phyloP scores from a whole-genome alignment of 1,284 basidiomycete species.

The Ustilago cynodontis region DNA sequence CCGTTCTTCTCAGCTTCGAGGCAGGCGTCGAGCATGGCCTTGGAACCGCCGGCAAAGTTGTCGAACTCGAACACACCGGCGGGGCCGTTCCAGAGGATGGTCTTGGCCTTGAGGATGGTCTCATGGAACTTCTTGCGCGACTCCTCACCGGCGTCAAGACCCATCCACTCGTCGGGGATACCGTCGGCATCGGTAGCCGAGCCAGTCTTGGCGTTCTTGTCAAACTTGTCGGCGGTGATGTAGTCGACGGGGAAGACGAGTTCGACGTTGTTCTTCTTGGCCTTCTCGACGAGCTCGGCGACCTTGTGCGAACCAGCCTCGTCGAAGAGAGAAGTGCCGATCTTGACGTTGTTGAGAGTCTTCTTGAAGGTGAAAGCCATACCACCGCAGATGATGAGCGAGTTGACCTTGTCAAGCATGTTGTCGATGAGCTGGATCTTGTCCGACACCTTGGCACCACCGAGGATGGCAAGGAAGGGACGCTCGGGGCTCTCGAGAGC shows the following conservation, averaged over 20 bases:
- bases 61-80: slow-evolving; percentile 98
- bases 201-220: slow-evolving; percentile 86
- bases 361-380: slow-evolving; percentile 99
- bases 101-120: slow-evolving; percentile 89
- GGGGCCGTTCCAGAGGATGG: slow-evolving; percentile 97
- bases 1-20: slow-evolving; percentile 89
- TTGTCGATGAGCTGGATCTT: slow-evolving; percentile 99
- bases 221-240: slow-evolving; percentile 93
- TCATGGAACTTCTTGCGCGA: slow-evolving; percentile 83
- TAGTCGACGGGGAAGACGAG: slow-evolving; percentile 96
- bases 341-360: slow-evolving; percentile 84
- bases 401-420: slow-evolving; percentile 98
- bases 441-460: slow-evolving; percentile 98
- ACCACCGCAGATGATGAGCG: slow-evolving; percentile 95
- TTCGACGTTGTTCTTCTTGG: slow-evolving; percentile 92
- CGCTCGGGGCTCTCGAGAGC: slow-evolving; percentile 93
- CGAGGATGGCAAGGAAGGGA: slow-evolving; percentile 97
- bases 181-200: slow-evolving; percentile 83
- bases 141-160: slow-evolving; percentile 78
- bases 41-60: slow-evolving; percentile 87
- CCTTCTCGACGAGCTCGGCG: slow-evolving; percentile 85
- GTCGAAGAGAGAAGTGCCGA: slow-evolving; percentile 95
- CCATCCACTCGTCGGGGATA: slow-evolving; percentile 94
- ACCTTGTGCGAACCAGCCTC: slow-evolving; percentile 90
- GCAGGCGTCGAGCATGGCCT: slow-evolving; percentile 85